Conservation (phyloP, 805 yeast genomes). For the Starmerella sirachaensis region DNA sequence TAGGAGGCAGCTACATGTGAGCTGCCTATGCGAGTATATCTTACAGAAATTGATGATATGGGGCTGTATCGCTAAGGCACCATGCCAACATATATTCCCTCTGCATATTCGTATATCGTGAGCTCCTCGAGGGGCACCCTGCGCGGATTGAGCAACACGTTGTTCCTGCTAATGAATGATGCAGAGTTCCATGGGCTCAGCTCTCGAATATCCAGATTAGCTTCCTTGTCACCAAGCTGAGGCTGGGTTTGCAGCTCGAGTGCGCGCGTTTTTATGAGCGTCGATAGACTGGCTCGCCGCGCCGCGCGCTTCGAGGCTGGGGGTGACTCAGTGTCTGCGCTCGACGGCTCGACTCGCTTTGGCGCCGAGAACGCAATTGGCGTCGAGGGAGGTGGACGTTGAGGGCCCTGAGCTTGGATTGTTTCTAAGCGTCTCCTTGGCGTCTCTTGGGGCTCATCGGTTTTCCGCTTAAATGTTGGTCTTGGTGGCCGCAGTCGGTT, state of each 20-base stretch:
- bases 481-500: neutral
- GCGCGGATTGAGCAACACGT: conserved; percentile 9
- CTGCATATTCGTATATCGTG: neutral
- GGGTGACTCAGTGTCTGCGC: too few species aligned
- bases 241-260: conserved; percentile 5
- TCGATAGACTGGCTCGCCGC: neutral
- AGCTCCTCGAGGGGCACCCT: conserved; percentile 3
- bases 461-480: conserved; percentile 1
- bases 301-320: neutral
- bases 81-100: neutral
- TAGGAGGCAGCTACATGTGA: too few species aligned
- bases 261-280: conserved; percentile 1
- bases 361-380: too few species aligned
- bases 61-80: neutral
- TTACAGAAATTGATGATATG: too few species aligned
- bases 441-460: neutral
- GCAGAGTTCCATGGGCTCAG: conserved; percentile 3
- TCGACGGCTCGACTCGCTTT: too few species aligned
- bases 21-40: too few species aligned
- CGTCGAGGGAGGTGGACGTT: too few species aligned
- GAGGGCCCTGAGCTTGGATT: too few species aligned
- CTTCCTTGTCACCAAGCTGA: neutral
- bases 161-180: neutral
- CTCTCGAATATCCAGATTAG: neutral
- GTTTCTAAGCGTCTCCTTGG: neutral